A percentile compares a stretch with the other conserved stretches of the same genome.
These are phyloP conservation scores for Pseudognaphalium luteoalbum DNA, from an alignment of 129 eudicot species.

Conservation along the genomic window DNA sequence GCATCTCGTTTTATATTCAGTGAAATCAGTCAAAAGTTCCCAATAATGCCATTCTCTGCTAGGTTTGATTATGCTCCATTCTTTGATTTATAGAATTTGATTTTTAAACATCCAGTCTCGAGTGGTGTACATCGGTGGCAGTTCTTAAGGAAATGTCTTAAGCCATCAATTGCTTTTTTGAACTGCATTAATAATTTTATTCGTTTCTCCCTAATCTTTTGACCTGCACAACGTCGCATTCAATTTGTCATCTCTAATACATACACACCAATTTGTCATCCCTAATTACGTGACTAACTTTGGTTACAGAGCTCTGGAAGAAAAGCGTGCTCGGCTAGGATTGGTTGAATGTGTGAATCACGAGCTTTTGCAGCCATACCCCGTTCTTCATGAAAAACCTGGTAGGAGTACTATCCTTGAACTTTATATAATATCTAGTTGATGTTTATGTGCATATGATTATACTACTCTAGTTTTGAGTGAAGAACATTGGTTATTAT, in stretches of 20 bases:
- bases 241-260: not conserved
- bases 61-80: constrained; percentile 41
- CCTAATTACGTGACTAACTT: not conserved
- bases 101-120: not conserved
- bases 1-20: constrained; percentile 89
- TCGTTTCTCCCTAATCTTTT: not conserved
- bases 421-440: too few species aligned
- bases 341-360: constrained; percentile 87
- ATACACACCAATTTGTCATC: too few species aligned
- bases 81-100: not conserved
- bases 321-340: constrained; percentile 81
- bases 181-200: not conserved
- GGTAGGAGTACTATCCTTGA: constrained; percentile 38
- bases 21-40: constrained; percentile 83
- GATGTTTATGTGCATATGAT: not conserved
- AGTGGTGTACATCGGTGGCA: too few species aligned
- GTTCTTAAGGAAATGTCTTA: too few species aligned
- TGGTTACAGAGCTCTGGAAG: constrained; percentile 72
- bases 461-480: not conserved
- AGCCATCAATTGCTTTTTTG: too few species aligned
- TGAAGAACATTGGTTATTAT: not conserved
- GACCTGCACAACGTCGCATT: not conserved
- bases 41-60: constrained; percentile 91
- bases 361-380: constrained; percentile 87
- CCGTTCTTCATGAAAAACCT: constrained; percentile 87